A percentile compares a stretch with the other conserved stretches of the same genome.
phyloP scores from a whole-genome alignment of 106 monocot species.

The Platanthera zijinensis region DNA sequence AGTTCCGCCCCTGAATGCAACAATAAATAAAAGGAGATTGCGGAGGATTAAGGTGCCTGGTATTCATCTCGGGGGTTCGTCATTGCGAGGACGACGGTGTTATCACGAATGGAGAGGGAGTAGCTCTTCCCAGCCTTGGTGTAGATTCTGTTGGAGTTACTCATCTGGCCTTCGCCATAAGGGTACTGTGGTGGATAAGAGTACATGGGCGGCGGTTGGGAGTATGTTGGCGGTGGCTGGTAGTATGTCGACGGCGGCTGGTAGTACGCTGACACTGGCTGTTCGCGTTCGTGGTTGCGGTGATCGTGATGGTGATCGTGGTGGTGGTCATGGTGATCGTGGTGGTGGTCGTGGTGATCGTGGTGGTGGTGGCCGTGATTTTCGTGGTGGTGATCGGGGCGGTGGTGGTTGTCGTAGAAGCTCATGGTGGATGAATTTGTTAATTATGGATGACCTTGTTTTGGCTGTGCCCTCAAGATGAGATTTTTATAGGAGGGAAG shows the following conservation, averaged over 20 bases:
- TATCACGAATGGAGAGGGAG: conserved; percentile 16
- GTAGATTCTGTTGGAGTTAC: not conserved
- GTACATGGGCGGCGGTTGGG: not conserved
- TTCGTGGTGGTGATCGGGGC: not conserved
- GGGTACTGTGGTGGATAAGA: no score
- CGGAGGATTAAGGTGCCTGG: conserved; percentile 1
- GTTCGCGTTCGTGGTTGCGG: no score
- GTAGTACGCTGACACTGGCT: no score
- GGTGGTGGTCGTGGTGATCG: not conserved
- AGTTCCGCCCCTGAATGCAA: not conserved
- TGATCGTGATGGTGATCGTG: not conserved
- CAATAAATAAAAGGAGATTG: not conserved
- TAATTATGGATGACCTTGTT: no score
- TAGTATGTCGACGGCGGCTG: no score
- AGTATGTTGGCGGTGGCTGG: not conserved
- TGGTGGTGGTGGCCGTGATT: not conserved
- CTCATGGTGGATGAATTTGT: no score
- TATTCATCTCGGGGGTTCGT: conserved; percentile 11
- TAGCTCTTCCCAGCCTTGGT: conserved; percentile 17
- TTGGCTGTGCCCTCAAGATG: no score
- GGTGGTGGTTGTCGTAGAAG: not conserved
- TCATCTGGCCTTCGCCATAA: no score
- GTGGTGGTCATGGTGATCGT: not conserved
- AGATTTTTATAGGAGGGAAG: no score
- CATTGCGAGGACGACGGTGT: conserved; percentile 11